phyloP scores from a whole-genome alignment of 2,329 filamentous ascomycete genomes.

The Cladosporium sp. region DNA sequence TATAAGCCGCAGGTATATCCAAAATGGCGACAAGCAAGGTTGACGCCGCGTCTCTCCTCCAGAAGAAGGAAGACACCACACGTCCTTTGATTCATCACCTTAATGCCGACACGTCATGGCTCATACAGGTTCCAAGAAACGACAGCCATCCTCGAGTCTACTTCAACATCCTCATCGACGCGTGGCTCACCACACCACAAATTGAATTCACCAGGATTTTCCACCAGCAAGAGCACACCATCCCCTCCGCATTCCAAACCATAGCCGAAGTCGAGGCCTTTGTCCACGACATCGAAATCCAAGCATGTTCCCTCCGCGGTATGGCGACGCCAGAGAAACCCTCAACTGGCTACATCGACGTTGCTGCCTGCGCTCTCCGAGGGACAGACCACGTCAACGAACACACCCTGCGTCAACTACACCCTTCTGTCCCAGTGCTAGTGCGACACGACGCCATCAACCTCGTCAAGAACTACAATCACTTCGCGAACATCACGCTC shows the following conservation, averaged over 20 bases:
- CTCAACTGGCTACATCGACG: conserved; percentile 46
- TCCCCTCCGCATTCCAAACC: conserved; percentile 50
- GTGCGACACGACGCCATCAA: conserved; percentile 55
- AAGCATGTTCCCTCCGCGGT: conserved; percentile 28
- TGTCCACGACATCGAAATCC: conserved; percentile 47
- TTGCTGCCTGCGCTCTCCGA: conserved; percentile 59
- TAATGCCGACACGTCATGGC: conserved; percentile 64
- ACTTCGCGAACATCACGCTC: conserved; percentile 55
- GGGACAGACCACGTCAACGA: conserved; percentile 67
- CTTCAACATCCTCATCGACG: conserved; percentile 63
- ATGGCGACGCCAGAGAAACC: conserved; percentile 7
- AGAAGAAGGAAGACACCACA: conserved; percentile 37
- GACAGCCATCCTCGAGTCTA: conserved; percentile 43
- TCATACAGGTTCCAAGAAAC: conserved; percentile 60
- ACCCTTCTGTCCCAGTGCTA: conserved; percentile 53
- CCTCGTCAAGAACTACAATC: conserved; percentile 54
- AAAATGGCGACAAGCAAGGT: neutral
- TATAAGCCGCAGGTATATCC: neutral
- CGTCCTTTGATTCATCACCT: conserved; percentile 59
- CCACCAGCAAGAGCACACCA: conserved; percentile 60
- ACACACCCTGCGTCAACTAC: conserved; percentile 55
- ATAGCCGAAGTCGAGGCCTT: conserved; percentile 53
- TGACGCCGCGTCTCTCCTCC: conserved; percentile 20
- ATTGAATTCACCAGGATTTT: conserved; percentile 62
- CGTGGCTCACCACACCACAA: conserved; percentile 61